Evolutionary conservation across 2,329 filamentous ascomycete genomes (phyloP).

Genomic region (Colletotrichum neosansevieriae): DNA sequence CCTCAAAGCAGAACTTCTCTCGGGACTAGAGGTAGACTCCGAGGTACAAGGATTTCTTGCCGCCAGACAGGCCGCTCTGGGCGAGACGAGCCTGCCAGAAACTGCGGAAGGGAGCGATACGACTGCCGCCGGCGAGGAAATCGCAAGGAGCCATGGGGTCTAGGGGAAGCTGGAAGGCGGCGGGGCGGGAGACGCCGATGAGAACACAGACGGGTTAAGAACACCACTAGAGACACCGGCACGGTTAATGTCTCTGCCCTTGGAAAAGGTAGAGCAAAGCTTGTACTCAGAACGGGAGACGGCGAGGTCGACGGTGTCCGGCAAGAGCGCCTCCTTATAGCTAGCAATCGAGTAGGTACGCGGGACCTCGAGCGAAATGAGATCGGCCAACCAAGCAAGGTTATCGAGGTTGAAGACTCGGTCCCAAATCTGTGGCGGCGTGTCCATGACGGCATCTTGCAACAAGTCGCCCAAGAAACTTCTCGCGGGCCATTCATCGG

Average conservation of each 20-base stretch:
- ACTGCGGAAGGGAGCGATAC: slow-evolving; percentile 65
- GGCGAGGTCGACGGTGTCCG: slow-evolving; percentile 63
- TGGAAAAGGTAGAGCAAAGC: slow-evolving; percentile 58
- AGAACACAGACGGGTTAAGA: slow-evolving; percentile 62
- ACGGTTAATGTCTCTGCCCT: slow-evolving; percentile 48
- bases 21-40: slow-evolving; percentile 66
- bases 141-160: slow-evolving; percentile 63
- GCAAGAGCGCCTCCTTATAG: slow-evolving; percentile 62
- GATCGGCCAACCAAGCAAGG: slow-evolving; percentile 59
- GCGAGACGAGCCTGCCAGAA: slow-evolving; percentile 64
- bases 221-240: slow-evolving; percentile 66
- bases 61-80: slow-evolving; percentile 49
- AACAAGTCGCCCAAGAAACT: slow-evolving; percentile 63
- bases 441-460: slow-evolving; percentile 61
- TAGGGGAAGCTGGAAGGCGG: slow-evolving; percentile 64
- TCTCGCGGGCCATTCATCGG: slow-evolving; percentile 64
- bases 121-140: slow-evolving; percentile 66
- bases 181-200: slow-evolving; percentile 63
- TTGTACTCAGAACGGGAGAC: slow-evolving; percentile 66
- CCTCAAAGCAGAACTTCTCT: slow-evolving; percentile 64
- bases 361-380: slow-evolving; percentile 62
- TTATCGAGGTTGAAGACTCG: slow-evolving; percentile 60
- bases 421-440: slow-evolving; percentile 63
- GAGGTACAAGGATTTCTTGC: slow-evolving; percentile 62
- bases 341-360: slow-evolving; percentile 67